Base-by-base conservation (phyloP, 2,329 filamentous ascomycete species). In the Alternaria sp. region DNA sequence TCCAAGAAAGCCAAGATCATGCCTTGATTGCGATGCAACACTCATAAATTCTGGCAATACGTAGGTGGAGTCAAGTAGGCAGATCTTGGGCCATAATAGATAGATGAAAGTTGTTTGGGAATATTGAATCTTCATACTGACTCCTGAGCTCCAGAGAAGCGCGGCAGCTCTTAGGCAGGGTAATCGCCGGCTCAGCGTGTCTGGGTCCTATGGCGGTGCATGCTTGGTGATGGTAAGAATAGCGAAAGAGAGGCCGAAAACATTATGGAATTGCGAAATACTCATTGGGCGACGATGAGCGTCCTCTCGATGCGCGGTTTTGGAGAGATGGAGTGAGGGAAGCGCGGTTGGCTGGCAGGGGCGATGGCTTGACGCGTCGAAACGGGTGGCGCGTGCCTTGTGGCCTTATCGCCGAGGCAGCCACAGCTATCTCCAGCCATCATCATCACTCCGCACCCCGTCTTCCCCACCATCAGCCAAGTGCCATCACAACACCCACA, bases 391-490 rank as follows among this genome's bases (percentile, higher is more conserved):
- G 63, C 63, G 50, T 66, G 23, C 8, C 45, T 60, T 65, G 63
- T 57, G 50, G 55, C 63, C 63, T 60, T 65, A 65, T 57, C 55
- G 55, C 63, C 63, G 63, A 47, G 55, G 18, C 44, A 41, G 54
- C 51, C 58, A 65, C 44, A 25, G 54, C 51, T 60, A 65, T 63
- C 61, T 58, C 60, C 61, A 60, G 57, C 46, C 61, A 60, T 54
- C 60, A 37, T 57, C 67, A 66, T 47, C 33, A 37, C 58, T 46
- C 50, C 28, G 21, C 30, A 54, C 60, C 46, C 55, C 55, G 43
- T 55, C 37, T 62, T 62, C 60, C 37, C 60, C 60, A 25, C 57
- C 56, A 55, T 58, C 23, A 30, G 33, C 45, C 28, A 56, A 46
- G 23, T 53, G 20, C 30, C 23, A 37, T 61, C 56, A 57, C 49